Conservation (phyloP, 2,329 filamentous ascomycete species). For the Penicillium janthinellum region DNA sequence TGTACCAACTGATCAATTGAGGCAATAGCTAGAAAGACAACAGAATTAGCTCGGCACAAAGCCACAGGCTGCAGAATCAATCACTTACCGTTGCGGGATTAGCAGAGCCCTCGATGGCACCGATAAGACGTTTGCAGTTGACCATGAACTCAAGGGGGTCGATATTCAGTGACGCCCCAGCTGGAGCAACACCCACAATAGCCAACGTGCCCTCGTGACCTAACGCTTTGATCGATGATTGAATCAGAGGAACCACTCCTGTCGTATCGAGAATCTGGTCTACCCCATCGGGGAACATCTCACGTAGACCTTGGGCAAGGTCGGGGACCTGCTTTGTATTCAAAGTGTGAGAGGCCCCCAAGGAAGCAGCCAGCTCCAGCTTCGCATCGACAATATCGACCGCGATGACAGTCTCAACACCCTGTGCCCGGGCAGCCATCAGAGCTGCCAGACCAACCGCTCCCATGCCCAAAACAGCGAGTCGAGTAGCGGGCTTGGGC, state of each 20-base stretch:
- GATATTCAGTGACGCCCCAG: conserved; percentile 28
- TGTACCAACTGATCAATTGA: conserved; percentile 34
- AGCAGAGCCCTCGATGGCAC: conserved; percentile 38
- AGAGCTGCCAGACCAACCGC: conserved; percentile 27
- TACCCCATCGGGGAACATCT: conserved; percentile 30
- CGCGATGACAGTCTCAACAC: conserved; percentile 43
- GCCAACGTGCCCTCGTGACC: conserved; percentile 35
- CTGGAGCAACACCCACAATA: conserved; percentile 37
- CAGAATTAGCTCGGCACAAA: background rate
- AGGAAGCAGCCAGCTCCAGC: conserved; percentile 46
- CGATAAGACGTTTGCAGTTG: conserved; percentile 34
- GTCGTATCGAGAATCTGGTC: conserved; percentile 38
- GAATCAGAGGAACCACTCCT: conserved; percentile 32
- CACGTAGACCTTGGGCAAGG: conserved; percentile 32
- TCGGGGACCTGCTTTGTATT: conserved; percentile 35
- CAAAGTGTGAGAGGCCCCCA: conserved; percentile 50
- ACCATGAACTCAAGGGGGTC: conserved; percentile 30
- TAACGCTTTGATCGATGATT: conserved; percentile 33
- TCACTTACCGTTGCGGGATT: conserved; percentile 25
- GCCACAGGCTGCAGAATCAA: background rate
- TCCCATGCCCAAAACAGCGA: conserved; percentile 36
- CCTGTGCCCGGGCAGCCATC: conserved; percentile 22
- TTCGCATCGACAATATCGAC: conserved; percentile 49
- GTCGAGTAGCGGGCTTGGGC: conserved; percentile 19
- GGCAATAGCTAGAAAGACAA: conserved; percentile 35